phyloP scores from a whole-genome alignment of 2,329 filamentous ascomycete species.

The Microdochium trichocladiopsis region DNA sequence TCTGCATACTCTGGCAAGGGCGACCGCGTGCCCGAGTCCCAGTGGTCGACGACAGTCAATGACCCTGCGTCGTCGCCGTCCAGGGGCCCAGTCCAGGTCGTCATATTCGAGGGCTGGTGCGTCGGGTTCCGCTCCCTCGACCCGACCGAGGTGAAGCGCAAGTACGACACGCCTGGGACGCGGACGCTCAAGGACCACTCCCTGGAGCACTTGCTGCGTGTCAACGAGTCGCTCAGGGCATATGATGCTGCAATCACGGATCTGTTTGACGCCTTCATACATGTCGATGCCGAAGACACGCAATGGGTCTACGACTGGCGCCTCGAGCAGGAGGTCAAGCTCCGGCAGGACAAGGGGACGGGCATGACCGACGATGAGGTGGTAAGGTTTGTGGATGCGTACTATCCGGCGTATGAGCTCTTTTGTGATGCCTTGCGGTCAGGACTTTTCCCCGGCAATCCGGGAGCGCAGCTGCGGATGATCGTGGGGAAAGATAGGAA shows the following conservation, averaged over 20 bases:
- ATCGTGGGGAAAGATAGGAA: conserved; percentile 53
- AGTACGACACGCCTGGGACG: conserved; percentile 19
- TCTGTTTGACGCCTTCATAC: conserved; percentile 46
- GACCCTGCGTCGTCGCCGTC: conserved; percentile 36
- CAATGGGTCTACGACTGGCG: conserved; percentile 81
- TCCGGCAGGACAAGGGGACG: conserved; percentile 58
- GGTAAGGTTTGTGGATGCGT: conserved; percentile 60
- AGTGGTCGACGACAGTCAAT: conserved; percentile 54
- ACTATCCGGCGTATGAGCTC: conserved; percentile 68
- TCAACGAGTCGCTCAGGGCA: conserved; percentile 38
- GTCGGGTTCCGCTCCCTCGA: conserved; percentile 69
- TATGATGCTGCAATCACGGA: conserved; percentile 42
- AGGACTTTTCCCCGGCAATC: conserved; percentile 45
- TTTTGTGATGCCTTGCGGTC: conserved; percentile 52
- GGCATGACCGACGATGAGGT: conserved; percentile 84
- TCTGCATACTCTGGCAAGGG: conserved; percentile 68
- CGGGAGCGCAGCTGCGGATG: conserved; percentile 52
- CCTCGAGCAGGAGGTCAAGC: conserved; percentile 67
- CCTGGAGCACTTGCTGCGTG: conserved; percentile 39
- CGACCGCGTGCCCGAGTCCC: conserved; percentile 57
- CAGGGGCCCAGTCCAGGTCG: conserved; percentile 54
- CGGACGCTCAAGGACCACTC: conserved; percentile 40
- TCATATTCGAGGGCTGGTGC: conserved; percentile 89
- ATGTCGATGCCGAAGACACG: conserved; percentile 63
- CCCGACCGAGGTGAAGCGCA: conserved; percentile 41